Base-by-base conservation (phyloP, 305 asterid species). In the Petunia hybrid region DNA sequence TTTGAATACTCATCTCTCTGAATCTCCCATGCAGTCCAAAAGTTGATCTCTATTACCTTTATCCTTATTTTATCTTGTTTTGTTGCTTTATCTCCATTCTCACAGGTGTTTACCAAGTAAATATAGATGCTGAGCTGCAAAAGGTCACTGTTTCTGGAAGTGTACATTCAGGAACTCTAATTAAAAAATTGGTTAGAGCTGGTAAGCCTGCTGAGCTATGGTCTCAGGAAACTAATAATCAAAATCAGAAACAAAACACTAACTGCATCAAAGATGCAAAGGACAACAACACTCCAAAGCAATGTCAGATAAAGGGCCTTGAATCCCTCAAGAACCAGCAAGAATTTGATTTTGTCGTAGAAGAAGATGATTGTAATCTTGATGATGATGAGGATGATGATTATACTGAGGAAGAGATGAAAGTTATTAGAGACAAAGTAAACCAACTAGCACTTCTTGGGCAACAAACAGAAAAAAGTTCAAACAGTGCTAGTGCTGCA, bases 171-270 rank as follows among this genome's bases (percentile, higher is more conserved):
- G 85, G 82, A 14, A 81, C 88, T 1, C 81, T 94, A 16, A 83
- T 94, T 48, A 94, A 91, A 88, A 94, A 87, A 84, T 41, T 94
- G 42, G 77, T 84, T 8, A 88, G 66, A 76, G 91, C 90, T 78
- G 97, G 97, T 3, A 94, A 94, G 70, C 90, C 89, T 77, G 94
- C 98, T 62, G 98, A 94, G 84, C 86, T 87, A n/a, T 94, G 97
- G 97, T 22, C 31, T 22, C 77, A 89, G 8, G 88, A 84, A 35
- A 91, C 85, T 71, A 5, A 59, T 2, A 84, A 76, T 80, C 94
- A 84, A 45, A 90, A 80, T 77, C 95, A 86, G 85, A 92, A 89
- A 51, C 95, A 88, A 53, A 22, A 22, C 31, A 22, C 31, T 22
- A 22, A 22, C 31, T 22, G 31, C 31, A 22, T 22, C 31, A 89